Base-by-base conservation (phyloP, 805 yeast genomes). In the Candida palmyrensis region DNA sequence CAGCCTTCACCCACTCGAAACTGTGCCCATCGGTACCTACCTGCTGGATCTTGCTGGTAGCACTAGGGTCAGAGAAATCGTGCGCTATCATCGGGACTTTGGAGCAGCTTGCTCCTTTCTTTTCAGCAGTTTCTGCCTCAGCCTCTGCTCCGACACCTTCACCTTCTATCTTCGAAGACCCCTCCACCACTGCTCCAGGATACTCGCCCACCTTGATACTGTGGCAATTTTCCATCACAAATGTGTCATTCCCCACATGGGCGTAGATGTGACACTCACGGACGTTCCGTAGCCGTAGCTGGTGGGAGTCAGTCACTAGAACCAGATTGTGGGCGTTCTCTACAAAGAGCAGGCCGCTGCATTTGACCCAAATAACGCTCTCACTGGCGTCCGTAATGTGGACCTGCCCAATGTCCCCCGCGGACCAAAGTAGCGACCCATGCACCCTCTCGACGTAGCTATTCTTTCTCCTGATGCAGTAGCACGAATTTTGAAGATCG, bases 151-250 rank as follows among this genome's bases (percentile, higher is more conserved):
- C n/a, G n/a, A n/a, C n/a, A n/a, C n/a, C n/a, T n/a, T n/a, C n/a
- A n/a, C n/a, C n/a, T n/a, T n/a, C n/a, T n/a, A n/a, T n/a, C n/a
- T n/a, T n/a, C n/a, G n/a, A n/a, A n/a, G n/a, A n/a, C n/a, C n/a
- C n/a, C n/a, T n/a, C n/a, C n/a, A n/a, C n/a, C n/a, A n/a, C n/a
- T n/a, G n/a, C n/a, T 21, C 11, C 10, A 21, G 23, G 23, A 11
- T 28, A 12, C 18, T 17, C 21, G 6, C 49, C 48, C 15, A 54
- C 40, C 11, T 28, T 30, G 20, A 59, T 18, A 4, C 30, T 32
- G 4, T 27, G 20, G 31, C 68, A 54, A 19, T 51, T 38, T 37
- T 65, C 71, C 7, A 60, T 51, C 7, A 62, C 46, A 2, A 60
- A 42, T 13, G 51, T 46, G 27, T 48, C 36, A 28, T 49, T 53